A percentile compares a stretch with the other conserved stretches of the same genome.
Conservation (phyloP, 108 stramenopile genomes). For the Nitzschia sp. region DNA sequence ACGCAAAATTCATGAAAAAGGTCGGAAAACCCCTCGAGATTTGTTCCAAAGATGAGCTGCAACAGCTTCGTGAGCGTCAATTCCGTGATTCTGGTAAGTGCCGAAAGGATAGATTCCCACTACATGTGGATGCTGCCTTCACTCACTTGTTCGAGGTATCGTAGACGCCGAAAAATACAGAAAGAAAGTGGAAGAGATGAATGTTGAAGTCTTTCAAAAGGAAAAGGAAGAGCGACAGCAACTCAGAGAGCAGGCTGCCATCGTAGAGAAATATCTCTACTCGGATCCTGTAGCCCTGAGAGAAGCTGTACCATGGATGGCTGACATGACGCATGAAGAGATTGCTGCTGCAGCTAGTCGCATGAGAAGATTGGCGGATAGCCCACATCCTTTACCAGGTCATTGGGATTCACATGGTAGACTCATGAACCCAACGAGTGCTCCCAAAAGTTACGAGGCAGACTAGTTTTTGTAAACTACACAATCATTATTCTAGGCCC, state of each 20-base stretch:
- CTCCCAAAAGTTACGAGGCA: too few relatives aligned
- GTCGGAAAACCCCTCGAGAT: conserved; percentile 5
- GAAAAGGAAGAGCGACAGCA: conserved; percentile 33
- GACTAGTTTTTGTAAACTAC: too few relatives aligned
- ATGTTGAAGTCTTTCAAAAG: conserved; percentile 26
- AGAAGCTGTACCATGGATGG: conserved; percentile 23
- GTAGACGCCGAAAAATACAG: conserved; percentile 31
- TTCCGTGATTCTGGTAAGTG: conserved; percentile 27
- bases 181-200: conserved; percentile 20
- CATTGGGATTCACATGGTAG: conserved; percentile 48
- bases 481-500: too few relatives aligned
- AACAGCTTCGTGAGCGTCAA: conserved; percentile 16
- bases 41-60: conserved; percentile 29
- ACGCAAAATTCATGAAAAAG: conserved; percentile 7
- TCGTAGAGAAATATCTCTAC: conserved; percentile 13
- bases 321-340: conserved; percentile 27
- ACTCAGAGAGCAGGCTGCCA: conserved; percentile 22
- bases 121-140: background rate
- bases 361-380: conserved; percentile 33
- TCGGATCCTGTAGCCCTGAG: conserved; percentile 14
- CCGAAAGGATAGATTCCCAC: too few relatives aligned
- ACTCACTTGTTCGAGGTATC: background rate
- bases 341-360: conserved; percentile 23
- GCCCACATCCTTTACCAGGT: conserved; percentile 41
- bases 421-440: conserved; percentile 9